These are phyloP conservation scores for Xylariaceae sp. DNA, from an alignment of 2,329 filamentous ascomycete genomes.

Conservation along the genomic window DNA sequence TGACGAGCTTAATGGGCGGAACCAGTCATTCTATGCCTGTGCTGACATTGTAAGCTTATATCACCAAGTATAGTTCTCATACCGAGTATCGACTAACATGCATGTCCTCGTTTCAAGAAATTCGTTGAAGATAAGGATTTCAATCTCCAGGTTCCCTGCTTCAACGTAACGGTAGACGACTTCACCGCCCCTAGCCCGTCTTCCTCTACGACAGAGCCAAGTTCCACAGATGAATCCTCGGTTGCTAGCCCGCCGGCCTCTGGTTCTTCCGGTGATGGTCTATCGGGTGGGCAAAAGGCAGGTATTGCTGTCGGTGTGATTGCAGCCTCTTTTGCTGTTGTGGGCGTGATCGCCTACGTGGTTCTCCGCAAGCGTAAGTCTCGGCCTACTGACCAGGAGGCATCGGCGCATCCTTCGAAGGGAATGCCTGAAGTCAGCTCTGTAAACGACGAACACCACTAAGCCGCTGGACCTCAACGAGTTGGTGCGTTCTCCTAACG, in stretches of 20 bases:
- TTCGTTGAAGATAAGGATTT: constrained; percentile 39
- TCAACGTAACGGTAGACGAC: constrained; percentile 41
- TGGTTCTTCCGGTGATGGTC: constrained; percentile 27
- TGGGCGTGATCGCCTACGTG: constrained; percentile 34
- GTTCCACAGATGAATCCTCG: constrained; percentile 13
- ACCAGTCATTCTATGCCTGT: constrained; percentile 43
- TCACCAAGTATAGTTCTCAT: background rate
- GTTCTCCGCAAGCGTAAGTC: constrained; percentile 30
- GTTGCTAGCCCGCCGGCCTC: constrained; percentile 5
- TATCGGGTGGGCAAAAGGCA: constrained; percentile 40
- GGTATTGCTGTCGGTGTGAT: constrained; percentile 43
- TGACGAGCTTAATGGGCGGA: constrained; percentile 36
- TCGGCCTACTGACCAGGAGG: constrained; percentile 16
- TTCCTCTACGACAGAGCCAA: constrained; percentile 22
- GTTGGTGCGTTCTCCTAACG: background rate
- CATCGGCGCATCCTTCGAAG: constrained; percentile 8
- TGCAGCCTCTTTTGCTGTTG: constrained; percentile 36
- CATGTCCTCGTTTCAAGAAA: constrained; percentile 28
- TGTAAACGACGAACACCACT: constrained; percentile 16
- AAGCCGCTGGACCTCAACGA: background rate
- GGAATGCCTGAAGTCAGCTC: constrained; percentile 23
- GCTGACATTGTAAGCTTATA: constrained; percentile 40
- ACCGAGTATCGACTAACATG: background rate
- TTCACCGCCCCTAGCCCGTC: constrained; percentile 33
- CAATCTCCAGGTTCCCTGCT: constrained; percentile 38